phyloP scores from a whole-genome alignment of 768 basidiomycete species.

The Amanita muscaria region DNA sequence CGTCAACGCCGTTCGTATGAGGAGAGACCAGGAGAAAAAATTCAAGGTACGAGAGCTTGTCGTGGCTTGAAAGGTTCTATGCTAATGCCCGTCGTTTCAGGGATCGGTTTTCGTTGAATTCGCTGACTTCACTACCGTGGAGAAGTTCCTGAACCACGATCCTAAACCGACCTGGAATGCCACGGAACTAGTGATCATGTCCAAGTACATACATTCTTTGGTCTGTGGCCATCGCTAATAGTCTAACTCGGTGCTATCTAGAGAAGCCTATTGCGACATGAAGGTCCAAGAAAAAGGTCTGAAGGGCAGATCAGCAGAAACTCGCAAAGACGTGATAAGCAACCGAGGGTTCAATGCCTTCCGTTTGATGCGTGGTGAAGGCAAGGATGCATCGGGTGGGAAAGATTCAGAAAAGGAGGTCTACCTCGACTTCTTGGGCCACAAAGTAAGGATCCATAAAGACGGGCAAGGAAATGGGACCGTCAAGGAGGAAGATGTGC shows the following conservation, averaged over 20 bases:
- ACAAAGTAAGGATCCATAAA: constrained; percentile 53
- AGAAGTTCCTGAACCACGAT: constrained; percentile 71
- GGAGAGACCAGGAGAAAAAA: constrained; percentile 72
- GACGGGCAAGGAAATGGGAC: constrained; percentile 54
- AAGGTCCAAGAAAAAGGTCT: constrained; percentile 94
- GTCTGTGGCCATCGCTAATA: background rate
- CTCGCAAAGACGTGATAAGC: constrained; percentile 47
- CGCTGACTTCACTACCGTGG: constrained; percentile 54
- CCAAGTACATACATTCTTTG: constrained; percentile 50
- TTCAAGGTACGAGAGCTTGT: constrained; percentile 60
- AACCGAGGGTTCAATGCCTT: constrained; percentile 73
- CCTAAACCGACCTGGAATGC: constrained; percentile 78
- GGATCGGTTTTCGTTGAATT: constrained; percentile 93
- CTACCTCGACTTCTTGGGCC: constrained; percentile 68
- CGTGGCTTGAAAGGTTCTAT: no score
- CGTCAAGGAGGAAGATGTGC: constrained; percentile 52
- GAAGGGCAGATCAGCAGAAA: constrained; percentile 56
- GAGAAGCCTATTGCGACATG: constrained; percentile 87
- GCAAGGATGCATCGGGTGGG: constrained; percentile 20
- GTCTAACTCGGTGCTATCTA: constrained; percentile 17
- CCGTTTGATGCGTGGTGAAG: constrained; percentile 45
- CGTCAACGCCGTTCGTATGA: constrained; percentile 80
- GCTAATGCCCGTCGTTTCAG: constrained; percentile 26
- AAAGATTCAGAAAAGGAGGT: constrained; percentile 41
- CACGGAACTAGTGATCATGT: constrained; percentile 72